Base-by-base conservation (phyloP, 108 stramenopile genomes). In the Schizochytrium sp. region DNA sequence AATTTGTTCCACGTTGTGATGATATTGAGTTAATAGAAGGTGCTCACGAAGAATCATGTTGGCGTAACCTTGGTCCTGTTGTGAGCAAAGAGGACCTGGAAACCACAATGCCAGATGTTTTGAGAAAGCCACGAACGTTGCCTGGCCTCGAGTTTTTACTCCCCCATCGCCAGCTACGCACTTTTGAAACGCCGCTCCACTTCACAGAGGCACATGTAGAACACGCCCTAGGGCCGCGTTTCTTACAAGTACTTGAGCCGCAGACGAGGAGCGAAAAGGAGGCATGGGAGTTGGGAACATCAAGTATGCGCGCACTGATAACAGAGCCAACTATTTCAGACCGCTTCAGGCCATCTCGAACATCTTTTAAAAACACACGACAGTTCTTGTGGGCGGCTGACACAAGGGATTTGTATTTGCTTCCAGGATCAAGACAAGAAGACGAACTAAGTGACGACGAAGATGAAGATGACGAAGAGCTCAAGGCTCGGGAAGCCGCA, bases 361-460 rank as follows among this genome's bases (percentile, higher is more conserved):
- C 76, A 53, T 28, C 28, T 10, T 40, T 55, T 5, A 7, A 53
- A n/a, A 0, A 0, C 10, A 50, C 19, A 53, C n/a, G 55, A 17
- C 5, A 47, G 0, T 83, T 53, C 5, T 53, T 49, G 50, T 83
- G 76, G 76, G 45, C 12, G 0, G 5, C 28, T 8, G 53, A 83
- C 47, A 28, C 1, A 13, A 5, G 28, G 4, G 2, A 5, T 10
- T 8, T 5, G 15, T 5, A 8, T 5, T n/a, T 83, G 0, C 10
- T 55, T 10, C 12, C 49, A 28, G 76, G 76, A 17, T 3, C 76
- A 12, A n/a, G 53, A 13, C 28, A 49, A 40, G 76, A 83, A 55
- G 76, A 83, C 50, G 50, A 55, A 40, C 53, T 83, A 8, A 83
- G 76, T 53, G 76, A 83, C 15, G 76, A 83, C 76, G 76, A 83